Evolutionary conservation across 495 filamentous ascomycete genomes (phyloP).

Genomic region (Podospora comata): DNA sequence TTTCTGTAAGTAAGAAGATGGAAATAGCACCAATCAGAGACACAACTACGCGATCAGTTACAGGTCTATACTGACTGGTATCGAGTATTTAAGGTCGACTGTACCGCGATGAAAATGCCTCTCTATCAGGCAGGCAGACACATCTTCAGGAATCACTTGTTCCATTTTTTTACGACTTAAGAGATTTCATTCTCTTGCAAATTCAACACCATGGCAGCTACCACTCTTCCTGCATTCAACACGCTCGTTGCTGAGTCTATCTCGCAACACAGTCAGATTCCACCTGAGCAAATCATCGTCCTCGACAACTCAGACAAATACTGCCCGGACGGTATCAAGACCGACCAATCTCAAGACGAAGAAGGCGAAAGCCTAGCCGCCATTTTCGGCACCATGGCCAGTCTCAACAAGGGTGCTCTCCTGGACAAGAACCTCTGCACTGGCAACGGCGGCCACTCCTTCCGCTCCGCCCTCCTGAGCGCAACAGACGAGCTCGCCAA

Average conservation of each 20-base stretch:
- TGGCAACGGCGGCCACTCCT: background rate
- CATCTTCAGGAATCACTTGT: background rate
- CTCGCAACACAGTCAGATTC: background rate
- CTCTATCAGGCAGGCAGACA: background rate
- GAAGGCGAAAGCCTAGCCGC: background rate
- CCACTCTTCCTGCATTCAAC: conserved; percentile 1
- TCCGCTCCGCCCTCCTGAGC: background rate
- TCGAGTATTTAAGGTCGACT: background rate
- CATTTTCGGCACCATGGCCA: conserved; percentile 5
- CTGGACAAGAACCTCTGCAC: background rate
- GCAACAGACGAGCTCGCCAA: conserved; percentile 1
- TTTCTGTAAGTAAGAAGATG: background rate
- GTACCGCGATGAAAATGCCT: background rate
- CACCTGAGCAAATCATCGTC: conserved; percentile 2
- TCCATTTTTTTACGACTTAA: too few relatives aligned
- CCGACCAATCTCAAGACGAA: background rate
- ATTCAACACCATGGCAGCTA: background rate
- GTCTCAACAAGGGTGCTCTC: background rate
- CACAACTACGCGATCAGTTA: background rate
- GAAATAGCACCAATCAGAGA: background rate
- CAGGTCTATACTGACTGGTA: background rate
- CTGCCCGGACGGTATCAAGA: conserved; percentile 1
- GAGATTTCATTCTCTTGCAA: background rate
- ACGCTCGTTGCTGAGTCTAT: conserved; percentile 2
- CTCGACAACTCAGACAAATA: conserved; percentile 6